Conservation (phyloP, 108 stramenopile genomes). For the Nitzschia inconspicua region DNA sequence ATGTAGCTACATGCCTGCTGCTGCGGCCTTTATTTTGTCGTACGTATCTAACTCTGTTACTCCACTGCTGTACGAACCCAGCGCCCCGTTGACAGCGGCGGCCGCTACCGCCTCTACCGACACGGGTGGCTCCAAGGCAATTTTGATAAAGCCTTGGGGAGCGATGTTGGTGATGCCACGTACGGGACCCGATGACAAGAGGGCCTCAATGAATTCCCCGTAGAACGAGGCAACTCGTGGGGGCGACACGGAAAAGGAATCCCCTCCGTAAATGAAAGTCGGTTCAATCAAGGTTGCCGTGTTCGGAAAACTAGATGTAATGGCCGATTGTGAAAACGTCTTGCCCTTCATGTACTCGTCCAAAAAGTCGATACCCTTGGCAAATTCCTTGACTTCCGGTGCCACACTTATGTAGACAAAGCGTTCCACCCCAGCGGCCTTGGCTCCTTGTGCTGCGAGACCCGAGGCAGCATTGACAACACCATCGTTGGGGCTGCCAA, state of each 20-base stretch:
- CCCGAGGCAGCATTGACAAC: constrained; percentile 41
- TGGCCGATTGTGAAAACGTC: constrained; percentile 37
- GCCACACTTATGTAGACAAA: constrained; percentile 60
- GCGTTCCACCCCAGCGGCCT: constrained; percentile 35
- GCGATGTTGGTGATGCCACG: constrained; percentile 42
- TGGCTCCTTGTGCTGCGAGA: constrained; percentile 48
- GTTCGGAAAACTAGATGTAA: constrained; percentile 14
- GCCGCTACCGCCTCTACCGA: constrained; percentile 67
- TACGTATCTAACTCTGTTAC: constrained; percentile 18
- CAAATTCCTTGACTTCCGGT: constrained; percentile 60
- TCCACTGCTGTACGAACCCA: constrained; percentile 26
- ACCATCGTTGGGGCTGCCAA: constrained; percentile 47
- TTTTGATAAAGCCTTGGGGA: constrained; percentile 62
- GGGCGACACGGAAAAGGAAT: constrained; percentile 56
- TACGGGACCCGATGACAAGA: constrained; percentile 48
- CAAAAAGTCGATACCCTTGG: constrained; percentile 55
- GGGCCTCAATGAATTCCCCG: constrained; percentile 57
- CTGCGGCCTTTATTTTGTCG: constrained; percentile 22
- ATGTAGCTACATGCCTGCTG: no score
- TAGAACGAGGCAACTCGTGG: constrained; percentile 71
- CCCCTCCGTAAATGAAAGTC: constrained; percentile 79
- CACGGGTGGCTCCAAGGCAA: constrained; percentile 71
- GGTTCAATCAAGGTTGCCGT: constrained; percentile 37
- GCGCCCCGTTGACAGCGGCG: constrained; percentile 53
- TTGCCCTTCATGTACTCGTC: constrained; percentile 66